These are phyloP conservation scores for Amoebophrya sp. DNA, from an alignment of 169 alveolate species.

Conservation along the genomic window DNA sequence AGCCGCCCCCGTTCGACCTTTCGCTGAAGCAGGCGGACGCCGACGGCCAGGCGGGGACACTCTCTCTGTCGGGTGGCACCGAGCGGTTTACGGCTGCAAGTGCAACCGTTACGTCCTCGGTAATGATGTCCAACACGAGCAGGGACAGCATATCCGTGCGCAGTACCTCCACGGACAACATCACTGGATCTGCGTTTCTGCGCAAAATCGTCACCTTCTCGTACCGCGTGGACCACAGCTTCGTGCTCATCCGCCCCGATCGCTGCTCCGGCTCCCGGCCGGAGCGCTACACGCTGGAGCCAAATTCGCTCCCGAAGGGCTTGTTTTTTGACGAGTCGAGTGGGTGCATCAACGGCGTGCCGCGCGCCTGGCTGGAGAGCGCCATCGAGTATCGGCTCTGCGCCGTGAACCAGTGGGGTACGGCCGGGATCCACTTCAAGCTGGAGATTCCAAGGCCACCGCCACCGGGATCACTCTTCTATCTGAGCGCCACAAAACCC, in stretches of 20 bases:
- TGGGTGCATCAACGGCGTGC: neutral
- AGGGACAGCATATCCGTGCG: too few species aligned
- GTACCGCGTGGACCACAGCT: neutral
- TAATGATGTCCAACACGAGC: too few species aligned
- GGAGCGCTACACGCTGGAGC: slow-evolving; percentile 2
- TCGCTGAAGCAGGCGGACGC: neutral
- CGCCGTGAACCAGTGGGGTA: slow-evolving; percentile 20
- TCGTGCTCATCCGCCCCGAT: neutral
- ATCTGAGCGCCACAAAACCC: neutral
- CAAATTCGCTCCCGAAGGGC: neutral
- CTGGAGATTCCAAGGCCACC: neutral
- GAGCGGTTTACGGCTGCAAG: neutral
- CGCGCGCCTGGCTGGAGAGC: neutral
- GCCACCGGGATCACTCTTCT: neutral
- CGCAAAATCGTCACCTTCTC: neutral
- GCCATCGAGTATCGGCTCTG: neutral
- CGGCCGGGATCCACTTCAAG: neutral
- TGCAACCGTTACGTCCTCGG: too few species aligned
- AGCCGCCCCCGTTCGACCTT: neutral
- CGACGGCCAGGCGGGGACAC: neutral
- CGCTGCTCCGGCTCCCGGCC: neutral
- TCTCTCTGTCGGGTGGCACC: neutral
- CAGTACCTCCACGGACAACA: neutral
- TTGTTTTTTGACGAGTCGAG: neutral
- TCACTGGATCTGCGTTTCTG: neutral